Conservation (phyloP, 2,329 filamentous ascomycete genomes). For the Apiospora rasikravindrae region DNA sequence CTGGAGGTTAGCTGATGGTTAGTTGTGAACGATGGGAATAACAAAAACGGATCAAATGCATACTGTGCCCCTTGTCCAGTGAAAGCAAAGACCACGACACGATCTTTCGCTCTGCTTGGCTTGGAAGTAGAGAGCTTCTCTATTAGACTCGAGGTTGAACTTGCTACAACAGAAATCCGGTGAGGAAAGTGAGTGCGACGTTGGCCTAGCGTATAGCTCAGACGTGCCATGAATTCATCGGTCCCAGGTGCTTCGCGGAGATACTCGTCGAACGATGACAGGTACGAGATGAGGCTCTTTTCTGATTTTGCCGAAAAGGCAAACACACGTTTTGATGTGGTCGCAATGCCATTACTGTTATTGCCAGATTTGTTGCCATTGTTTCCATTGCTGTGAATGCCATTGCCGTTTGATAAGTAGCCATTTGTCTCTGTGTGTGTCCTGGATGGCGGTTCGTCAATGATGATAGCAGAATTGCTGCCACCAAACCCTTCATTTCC, state of each 20-base stretch:
- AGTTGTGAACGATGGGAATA: slow-evolving; percentile 27
- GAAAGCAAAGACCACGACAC: slow-evolving; percentile 40
- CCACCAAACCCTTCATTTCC: slow-evolving; percentile 30
- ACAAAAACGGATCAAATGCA: slow-evolving; percentile 44
- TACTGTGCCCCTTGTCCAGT: slow-evolving; percentile 54
- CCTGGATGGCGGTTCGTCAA: slow-evolving; percentile 21
- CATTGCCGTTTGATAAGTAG: slow-evolving; percentile 2
- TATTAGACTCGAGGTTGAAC: background rate
- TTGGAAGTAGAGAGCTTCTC: background rate
- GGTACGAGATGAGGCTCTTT: background rate
- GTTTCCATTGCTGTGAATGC: background rate
- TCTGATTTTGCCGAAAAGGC: slow-evolving; percentile 27
- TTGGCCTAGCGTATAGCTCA: slow-evolving; percentile 37
- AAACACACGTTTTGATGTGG: slow-evolving; percentile 19
- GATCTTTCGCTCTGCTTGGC: background rate
- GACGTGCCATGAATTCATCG: slow-evolving; percentile 25
- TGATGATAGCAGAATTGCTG: slow-evolving; percentile 31
- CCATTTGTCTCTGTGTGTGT: background rate
- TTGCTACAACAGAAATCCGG: background rate
- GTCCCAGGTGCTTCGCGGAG: slow-evolving; percentile 29
- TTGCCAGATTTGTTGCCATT: background rate
- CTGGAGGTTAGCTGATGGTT: slow-evolving; percentile 20
- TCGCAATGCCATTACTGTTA: background rate
- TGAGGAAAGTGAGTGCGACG: slow-evolving; percentile 22
- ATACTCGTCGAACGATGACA: slow-evolving; percentile 29